These are phyloP conservation scores for Bonia amplexicaulis DNA, from an alignment of 176 grass and related monocot genomes.

Conservation along the genomic window DNA sequence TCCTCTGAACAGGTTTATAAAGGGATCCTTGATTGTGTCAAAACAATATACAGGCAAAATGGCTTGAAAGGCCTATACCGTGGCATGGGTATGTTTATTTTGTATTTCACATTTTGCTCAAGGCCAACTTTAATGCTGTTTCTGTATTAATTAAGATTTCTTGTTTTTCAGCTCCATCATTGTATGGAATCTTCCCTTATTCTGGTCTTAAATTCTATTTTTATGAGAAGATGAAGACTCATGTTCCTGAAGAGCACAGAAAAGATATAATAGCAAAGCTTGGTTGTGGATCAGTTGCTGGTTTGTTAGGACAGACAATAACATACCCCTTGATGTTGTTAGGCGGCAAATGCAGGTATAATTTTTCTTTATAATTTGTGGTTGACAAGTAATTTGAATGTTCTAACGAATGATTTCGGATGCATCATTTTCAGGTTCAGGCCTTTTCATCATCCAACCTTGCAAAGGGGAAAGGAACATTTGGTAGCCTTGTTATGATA, in stretches of 20 bases:
- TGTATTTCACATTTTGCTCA: background rate
- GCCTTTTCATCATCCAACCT: constrained; percentile 48
- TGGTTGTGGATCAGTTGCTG: constrained; percentile 85
- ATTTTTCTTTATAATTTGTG: background rate
- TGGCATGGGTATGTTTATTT: constrained; percentile 65
- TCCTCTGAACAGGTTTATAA: constrained; percentile 62
- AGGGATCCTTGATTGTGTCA: constrained; percentile 84
- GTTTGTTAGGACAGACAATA: constrained; percentile 94
- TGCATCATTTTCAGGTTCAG: constrained; percentile 56
- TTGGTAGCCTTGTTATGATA: constrained; percentile 69
- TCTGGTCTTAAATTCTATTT: constrained; percentile 97
- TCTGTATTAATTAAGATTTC: constrained; percentile 10
- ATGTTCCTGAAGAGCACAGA: constrained; percentile 76
- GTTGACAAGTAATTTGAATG: background rate
- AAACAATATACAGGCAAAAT: constrained; percentile 74
- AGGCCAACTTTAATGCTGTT: background rate
- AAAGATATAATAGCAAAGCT: constrained; percentile 76
- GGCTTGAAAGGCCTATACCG: constrained; percentile 84
- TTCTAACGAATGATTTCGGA: constrained; percentile 2
- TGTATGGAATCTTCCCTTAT: constrained; percentile 97
- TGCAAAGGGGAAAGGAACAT: constrained; percentile 50
- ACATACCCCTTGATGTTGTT: constrained; percentile 94
- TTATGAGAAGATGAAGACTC: constrained; percentile 91
- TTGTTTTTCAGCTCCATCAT: constrained; percentile 64
- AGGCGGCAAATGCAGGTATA: constrained; percentile 96